phyloP scores from a whole-genome alignment of 1,139 yeast genomes.

The Eremothecium cymbalariae region DNA sequence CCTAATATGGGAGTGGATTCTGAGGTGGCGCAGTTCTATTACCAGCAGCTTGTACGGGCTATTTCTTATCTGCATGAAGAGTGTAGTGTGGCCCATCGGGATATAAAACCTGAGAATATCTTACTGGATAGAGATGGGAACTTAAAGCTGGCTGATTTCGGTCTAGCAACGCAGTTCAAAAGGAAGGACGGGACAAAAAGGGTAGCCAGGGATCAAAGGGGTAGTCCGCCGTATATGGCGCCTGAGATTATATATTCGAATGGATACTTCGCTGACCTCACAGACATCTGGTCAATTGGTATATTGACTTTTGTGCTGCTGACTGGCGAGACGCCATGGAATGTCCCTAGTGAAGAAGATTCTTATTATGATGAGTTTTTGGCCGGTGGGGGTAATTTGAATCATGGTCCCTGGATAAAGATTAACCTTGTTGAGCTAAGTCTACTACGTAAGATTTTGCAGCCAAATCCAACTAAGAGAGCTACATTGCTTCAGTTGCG shows the following conservation, averaged over 20 bases:
- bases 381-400: slow-evolving; percentile 38
- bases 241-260: slow-evolving; percentile 48
- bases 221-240: slow-evolving; percentile 67
- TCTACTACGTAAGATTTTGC: slow-evolving; percentile 43
- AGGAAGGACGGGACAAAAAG: slow-evolving; percentile 51
- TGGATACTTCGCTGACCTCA: slow-evolving; percentile 44
- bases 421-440: slow-evolving; percentile 42
- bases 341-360: slow-evolving; percentile 45
- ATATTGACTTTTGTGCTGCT: slow-evolving; percentile 49
- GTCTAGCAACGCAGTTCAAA: slow-evolving; percentile 51
- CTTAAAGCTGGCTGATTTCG: slow-evolving; percentile 60
- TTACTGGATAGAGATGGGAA: slow-evolving; percentile 60
- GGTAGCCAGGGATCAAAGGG: slow-evolving; percentile 49
- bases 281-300: slow-evolving; percentile 63
- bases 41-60: slow-evolving; percentile 52
- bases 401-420: slow-evolving; percentile 45
- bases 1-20: slow-evolving; percentile 64
- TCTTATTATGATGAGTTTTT: slow-evolving; percentile 39
- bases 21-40: slow-evolving; percentile 60
- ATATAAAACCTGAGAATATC: slow-evolving; percentile 86
- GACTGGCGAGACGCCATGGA: slow-evolving; percentile 63
- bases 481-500: slow-evolving; percentile 36
- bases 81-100: slow-evolving; percentile 74
- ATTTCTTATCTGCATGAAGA: slow-evolving; percentile 51
- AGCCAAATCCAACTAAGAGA: slow-evolving; percentile 40